A percentile compares a stretch with the other conserved stretches of the same genome.
These are phyloP conservation scores for Penicillium pancosmium DNA, from an alignment of 495 filamentous ascomycete species.

Conservation along the genomic window DNA sequence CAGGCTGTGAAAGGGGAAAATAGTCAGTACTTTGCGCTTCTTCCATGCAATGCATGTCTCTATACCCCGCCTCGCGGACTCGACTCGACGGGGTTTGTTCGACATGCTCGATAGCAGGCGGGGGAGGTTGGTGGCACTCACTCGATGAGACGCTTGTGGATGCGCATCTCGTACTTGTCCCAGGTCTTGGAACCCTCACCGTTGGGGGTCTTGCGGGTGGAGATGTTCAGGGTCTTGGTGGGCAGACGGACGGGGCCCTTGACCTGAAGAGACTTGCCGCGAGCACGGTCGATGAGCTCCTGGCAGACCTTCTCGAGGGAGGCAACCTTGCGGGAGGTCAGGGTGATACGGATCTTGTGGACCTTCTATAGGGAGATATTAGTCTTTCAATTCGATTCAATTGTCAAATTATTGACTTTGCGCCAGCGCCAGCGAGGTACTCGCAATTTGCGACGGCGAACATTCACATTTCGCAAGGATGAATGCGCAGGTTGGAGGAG, in stretches of 20 bases:
- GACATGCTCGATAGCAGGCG: neutral
- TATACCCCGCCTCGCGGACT: too few relatives aligned
- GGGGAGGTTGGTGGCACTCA: conserved; percentile 43
- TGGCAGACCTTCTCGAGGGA: conserved; percentile 97
- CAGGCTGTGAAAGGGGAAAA: conserved; percentile 57
- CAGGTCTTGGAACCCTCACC: conserved; percentile 99
- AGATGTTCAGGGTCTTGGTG: conserved; percentile 95
- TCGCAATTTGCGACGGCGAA: conserved; percentile 1
- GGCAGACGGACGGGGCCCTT: conserved; percentile 99
- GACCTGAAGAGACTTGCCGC: conserved; percentile 96
- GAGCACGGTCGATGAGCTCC: conserved; percentile 98
- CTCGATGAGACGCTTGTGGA: conserved; percentile 98
- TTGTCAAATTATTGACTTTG: neutral
- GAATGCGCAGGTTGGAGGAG: neutral
- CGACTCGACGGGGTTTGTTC: too few relatives aligned
- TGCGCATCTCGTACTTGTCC: conserved; percentile 99
- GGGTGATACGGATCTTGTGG: conserved; percentile 98
- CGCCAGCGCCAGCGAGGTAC: neutral
- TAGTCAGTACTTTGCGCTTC: neutral
- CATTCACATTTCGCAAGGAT: neutral
- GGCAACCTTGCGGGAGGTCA: conserved; percentile 89
- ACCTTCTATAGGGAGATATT: conserved; percentile 64
- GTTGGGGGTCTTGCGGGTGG: conserved; percentile 94
- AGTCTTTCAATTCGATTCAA: conserved; percentile 9
- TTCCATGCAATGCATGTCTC: neutral